Base-by-base conservation (phyloP, 768 basidiomycete genomes). In the Peribolospora baueri region DNA sequence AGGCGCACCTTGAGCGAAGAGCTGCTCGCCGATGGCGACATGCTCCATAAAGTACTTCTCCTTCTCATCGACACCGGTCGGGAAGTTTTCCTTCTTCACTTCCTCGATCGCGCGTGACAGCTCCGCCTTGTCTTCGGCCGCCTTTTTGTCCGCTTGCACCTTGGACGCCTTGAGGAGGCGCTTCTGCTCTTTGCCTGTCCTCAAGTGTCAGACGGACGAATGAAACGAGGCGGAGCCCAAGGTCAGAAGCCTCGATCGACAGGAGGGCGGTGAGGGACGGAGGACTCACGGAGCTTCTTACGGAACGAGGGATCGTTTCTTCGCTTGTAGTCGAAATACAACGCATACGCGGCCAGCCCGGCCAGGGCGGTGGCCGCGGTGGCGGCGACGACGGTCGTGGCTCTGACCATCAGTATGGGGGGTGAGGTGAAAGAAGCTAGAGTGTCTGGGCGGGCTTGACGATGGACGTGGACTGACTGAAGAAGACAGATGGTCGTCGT, bases 11-110 rank as follows among this genome's bases (percentile, higher is more conserved):
- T 78, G 75, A 4, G 74, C 65, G 56, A 79, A 76, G 39, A 95
- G 72, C 60, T 80, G 76, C 71, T 98, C 93, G 59, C 87, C 93
- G 65, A 81, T 74, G 53, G 76, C 76, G 38, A 97, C 82, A 64
- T 88, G 83, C 46, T 75, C 70, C 82, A 90, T 85, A 70, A 97
- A 98, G 68, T 84, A 95, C 48, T 70, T 67, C 70, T 98, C 91
- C 67, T 77, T 80, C 61, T 80, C 80, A 58, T 83, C 79, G 8
- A 81, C 73, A n/a, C 74, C 70, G 10, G 71, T 62, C 10, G 84
- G 85, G 50, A 75, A 6, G 0, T 39, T 41, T 13, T 25, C 3
- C 0, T 14, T 51, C 7, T 9, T 11, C 6, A 8, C 13, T 5
- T 7, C 1, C n/a, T n/a, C 38, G 45, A 8, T 2, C 11, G n/a